Conservation (phyloP, 495 filamentous ascomycete genomes). For the Penicillium coprophilum region DNA sequence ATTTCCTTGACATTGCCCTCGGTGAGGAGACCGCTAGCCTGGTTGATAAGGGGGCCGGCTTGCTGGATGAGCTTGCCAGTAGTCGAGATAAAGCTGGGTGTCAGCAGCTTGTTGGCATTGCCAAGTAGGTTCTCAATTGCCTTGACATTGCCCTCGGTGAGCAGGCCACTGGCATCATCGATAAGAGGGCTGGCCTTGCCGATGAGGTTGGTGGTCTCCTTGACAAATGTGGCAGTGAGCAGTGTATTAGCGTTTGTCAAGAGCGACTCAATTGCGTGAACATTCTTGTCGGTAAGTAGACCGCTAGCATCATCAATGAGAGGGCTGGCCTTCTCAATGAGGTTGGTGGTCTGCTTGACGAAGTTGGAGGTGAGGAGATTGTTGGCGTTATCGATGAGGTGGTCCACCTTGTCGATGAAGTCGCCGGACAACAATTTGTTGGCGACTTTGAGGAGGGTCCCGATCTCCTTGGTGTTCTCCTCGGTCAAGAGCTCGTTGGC, state of each 20-base stretch:
- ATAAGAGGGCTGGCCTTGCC: conserved; percentile 35
- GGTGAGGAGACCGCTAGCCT: conserved; percentile 35
- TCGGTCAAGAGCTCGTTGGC: conserved; percentile 27
- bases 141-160: conserved; percentile 9
- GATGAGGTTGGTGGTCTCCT: conserved; percentile 42
- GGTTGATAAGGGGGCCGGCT: conserved; percentile 35
- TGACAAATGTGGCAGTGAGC: conserved; percentile 38
- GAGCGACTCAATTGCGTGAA: conserved; percentile 37
- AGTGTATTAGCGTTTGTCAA: conserved; percentile 40
- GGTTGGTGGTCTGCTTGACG: conserved; percentile 27
- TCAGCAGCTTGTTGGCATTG: conserved; percentile 9
- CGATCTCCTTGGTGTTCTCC: conserved; percentile 40
- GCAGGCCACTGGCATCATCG: conserved; percentile 6
- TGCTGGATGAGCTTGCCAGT: conserved; percentile 35
- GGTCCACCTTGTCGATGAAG: conserved; percentile 30
- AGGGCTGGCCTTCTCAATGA: conserved; percentile 37
- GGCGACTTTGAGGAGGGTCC: conserved; percentile 38
- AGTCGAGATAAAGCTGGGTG: conserved; percentile 25
- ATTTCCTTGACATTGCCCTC: conserved; percentile 10
- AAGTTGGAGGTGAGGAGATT: conserved; percentile 21
- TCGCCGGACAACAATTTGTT: conserved; percentile 26
- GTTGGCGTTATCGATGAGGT: conserved; percentile 24
- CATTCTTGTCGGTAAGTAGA: conserved; percentile 40
- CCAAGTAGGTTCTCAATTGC: not conserved
- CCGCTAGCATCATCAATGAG: conserved; percentile 39